phyloP scores from a whole-genome alignment of 2,329 filamentous ascomycete genomes.

The Fusarium solani-melongenae region DNA sequence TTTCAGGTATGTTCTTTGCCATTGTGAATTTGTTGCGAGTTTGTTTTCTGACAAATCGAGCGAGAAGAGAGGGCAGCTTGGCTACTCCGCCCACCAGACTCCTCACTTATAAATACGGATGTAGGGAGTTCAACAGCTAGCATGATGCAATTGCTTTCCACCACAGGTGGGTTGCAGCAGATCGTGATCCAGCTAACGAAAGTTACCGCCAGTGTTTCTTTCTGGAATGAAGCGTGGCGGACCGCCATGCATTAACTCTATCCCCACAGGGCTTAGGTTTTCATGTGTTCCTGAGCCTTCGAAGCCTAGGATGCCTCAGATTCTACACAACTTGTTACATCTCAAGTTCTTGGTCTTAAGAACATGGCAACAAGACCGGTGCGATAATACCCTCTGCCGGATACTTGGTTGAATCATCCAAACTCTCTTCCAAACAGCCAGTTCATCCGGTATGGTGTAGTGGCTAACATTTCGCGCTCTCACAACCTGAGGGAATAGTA shows the following conservation, averaged over 20 bases:
- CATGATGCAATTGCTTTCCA: conserved; percentile 34
- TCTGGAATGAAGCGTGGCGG: conserved; percentile 8
- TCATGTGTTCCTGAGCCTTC: neutral
- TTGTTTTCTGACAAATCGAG: neutral
- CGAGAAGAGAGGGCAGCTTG: neutral
- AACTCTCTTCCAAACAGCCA: neutral
- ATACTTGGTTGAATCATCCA: neutral
- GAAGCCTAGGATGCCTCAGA: neutral
- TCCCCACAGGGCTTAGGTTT: conserved; percentile 5
- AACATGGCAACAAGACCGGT: neutral
- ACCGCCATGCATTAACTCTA: conserved; percentile 1
- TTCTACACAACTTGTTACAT: neutral
- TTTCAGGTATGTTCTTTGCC: conserved; percentile 34
- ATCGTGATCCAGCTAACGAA: conserved; percentile 25
- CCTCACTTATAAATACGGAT: neutral
- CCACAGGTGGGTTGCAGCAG: conserved; percentile 11
- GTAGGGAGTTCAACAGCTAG: conserved; percentile 15
- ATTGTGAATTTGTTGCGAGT: conserved; percentile 12
- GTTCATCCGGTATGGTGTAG: conserved; percentile 48
- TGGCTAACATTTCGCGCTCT: conserved; percentile 51
- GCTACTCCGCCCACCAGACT: neutral
- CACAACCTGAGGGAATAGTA: conserved; percentile 11
- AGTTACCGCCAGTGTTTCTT: conserved; percentile 17
- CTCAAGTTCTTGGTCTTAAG: neutral
- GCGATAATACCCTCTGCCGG: neutral